Base-by-base conservation (phyloP, 257 asterid genomes). In the Nicotiana noctiflora region DNA sequence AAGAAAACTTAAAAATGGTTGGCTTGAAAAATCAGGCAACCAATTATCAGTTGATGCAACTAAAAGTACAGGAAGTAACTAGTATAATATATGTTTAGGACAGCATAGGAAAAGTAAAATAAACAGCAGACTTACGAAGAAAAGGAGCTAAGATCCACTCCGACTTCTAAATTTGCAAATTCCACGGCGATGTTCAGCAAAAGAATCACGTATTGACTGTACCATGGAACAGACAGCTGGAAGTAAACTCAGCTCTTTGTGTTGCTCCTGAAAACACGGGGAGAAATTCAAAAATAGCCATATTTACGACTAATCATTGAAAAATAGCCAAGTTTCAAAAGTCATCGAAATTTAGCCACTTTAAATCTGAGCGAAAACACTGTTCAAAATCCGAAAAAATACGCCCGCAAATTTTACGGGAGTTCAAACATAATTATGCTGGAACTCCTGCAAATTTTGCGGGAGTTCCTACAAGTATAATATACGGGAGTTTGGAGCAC, bases 91-190 rank as follows among this genome's bases (percentile, higher is more conserved):
- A 72, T 17, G 4, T 14, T 1, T 13, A 46, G 60, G 21, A 72
- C 21, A 51, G 6, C 60, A 74, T 25, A 49, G 0, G 1, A 7
- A 14, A 21, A 70, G 7, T 40, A 13, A 21, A 21, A 44, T 6
- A 46, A 56, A 0, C 14, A 13, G 31, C 5, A 34, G 25, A 34
- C 81, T 77, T 77, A 77, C 81, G 2, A 23, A 17, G 70, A 29
- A 77, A 25, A 37, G 72, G 8, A 34, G 81, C 74, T 77, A 77
- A 37, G 94, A 84, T 78, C 86, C 90, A 51, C 67, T 80, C 90
- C 90, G 87, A 53, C 92, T 81, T 88, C 98, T 88, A 80, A 83
- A 93, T 83, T 86, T 92, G 94, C 99, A 95, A 68, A 95, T 89
- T 80, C 97, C 99, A 49, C 98, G 97, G 1, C 98, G 96, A 61